Evolutionary conservation across 257 asterid genomes (phyloP).

Genomic region (Parsonsia alboflavescens): DNA sequence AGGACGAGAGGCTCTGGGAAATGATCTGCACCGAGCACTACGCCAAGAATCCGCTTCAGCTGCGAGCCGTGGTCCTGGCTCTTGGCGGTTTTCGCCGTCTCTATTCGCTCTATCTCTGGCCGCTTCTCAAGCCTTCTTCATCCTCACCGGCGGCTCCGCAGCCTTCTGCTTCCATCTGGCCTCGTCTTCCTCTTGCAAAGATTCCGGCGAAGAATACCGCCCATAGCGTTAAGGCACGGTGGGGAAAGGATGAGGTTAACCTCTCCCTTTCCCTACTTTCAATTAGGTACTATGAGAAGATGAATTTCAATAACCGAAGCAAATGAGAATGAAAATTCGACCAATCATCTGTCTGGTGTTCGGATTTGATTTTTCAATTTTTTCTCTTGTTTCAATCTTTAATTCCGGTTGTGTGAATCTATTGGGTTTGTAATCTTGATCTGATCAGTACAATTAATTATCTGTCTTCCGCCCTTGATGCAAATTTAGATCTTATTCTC

Average conservation of each 20-base stretch:
- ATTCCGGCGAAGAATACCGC: slow-evolving; percentile 32
- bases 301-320: slow-evolving; percentile 54
- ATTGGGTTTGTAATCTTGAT: not conserved
- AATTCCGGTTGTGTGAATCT: not conserved
- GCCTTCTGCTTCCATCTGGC: slow-evolving; percentile 42
- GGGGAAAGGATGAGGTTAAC: slow-evolving; percentile 98
- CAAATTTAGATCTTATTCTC: slow-evolving; percentile 6
- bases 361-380: not conserved
- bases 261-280: slow-evolving; percentile 83
- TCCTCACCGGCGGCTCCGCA: slow-evolving; percentile 34
- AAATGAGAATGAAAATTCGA: slow-evolving; percentile 18
- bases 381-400: not conserved
- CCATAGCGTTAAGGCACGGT: slow-evolving; percentile 42
- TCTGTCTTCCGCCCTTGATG: not conserved
- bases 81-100: slow-evolving; percentile 95
- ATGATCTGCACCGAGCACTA: slow-evolving; percentile 82
- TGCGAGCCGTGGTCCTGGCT: slow-evolving; percentile 71
- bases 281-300: slow-evolving; percentile 79
- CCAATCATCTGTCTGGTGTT: not conserved
- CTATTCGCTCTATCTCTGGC: slow-evolving; percentile 76
- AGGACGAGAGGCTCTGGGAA: slow-evolving; percentile 97
- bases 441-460: not conserved
- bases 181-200: slow-evolving; percentile 48
- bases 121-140: slow-evolving; percentile 59
- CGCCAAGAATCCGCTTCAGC: slow-evolving; percentile 67